Base-by-base conservation (phyloP, 257 asterid species). In the Rhazya stricta region DNA sequence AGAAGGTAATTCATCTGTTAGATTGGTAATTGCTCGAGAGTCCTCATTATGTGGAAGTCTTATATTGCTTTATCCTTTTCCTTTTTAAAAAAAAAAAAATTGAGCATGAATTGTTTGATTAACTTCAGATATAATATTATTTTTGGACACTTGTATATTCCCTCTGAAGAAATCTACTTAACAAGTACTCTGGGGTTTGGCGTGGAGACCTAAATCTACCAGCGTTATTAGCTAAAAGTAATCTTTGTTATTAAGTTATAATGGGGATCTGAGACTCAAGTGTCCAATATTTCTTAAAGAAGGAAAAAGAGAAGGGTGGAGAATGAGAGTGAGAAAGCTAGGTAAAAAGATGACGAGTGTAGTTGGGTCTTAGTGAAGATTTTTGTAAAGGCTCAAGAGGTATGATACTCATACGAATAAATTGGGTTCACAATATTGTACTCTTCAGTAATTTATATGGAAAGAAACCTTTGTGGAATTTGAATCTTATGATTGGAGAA, bases 1-100 rank as follows among this genome's bases (percentile, higher is more conserved):
- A 90, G 79, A 94, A 94, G 97, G 98, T 94, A 85, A 70, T 51
- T 73, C 57, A 29, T 67, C 3, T 29, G 9, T n/a, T 60, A 18
- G 70, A 53, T 67, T 41, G 48, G 0, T 36, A n/a, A 74, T 43
- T 58, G 34, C 62, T 36, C 42, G 23, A 46, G 41, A 39, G n/a
- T 23, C 27, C 37, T 74, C 71, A 58, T 34, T 74, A 61, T 76
- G 51, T 56, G 9, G 30, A 27, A 29, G 21, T 39, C 58, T 30
- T 32, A 21, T 25, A 2, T 43, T 23, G 13, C 7, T 27, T 42
- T 27, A 11, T 1, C 68, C 8, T 71, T n/a, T 21, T 30, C 12
- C 5, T 60, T 27, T 2, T 75, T 61, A n/a, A n/a, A n/a, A n/a
- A n/a, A n/a, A n/a, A n/a, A n/a, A n/a, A n/a, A n/a, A n/a, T 45